Conservation (phyloP, 2,329 filamentous ascomycete species). For the Lachnellula cervina region DNA sequence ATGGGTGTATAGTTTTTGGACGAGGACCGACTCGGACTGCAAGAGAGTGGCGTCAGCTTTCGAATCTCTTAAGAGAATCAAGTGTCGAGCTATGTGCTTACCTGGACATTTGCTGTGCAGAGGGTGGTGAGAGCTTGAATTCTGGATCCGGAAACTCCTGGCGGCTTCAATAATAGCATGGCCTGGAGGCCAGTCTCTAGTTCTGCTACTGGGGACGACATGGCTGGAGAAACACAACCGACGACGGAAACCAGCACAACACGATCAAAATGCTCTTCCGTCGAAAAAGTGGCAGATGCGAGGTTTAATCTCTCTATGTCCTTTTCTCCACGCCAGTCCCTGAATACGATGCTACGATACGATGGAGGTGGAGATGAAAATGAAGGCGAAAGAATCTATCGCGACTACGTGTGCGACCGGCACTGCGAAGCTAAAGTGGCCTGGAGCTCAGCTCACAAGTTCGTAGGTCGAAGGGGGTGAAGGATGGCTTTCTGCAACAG, state of each 20-base stretch:
- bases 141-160: constrained; percentile 89
- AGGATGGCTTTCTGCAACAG: background rate
- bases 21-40: constrained; percentile 88
- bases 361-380: constrained; percentile 19
- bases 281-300: constrained; percentile 11
- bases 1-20: constrained; percentile 94
- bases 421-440: background rate
- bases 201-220: constrained; percentile 84
- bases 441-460: background rate
- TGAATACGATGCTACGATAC: constrained; percentile 28
- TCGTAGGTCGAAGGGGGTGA: background rate
- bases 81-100: constrained; percentile 42
- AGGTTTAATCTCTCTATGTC: constrained; percentile 22
- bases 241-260: constrained; percentile 4
- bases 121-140: constrained; percentile 82
- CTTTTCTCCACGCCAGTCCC: constrained; percentile 14
- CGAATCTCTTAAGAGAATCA: background rate
- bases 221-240: constrained; percentile 34
- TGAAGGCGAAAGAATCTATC: constrained; percentile 11
- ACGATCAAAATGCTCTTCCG: constrained; percentile 2
- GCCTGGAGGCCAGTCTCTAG: constrained; percentile 86
- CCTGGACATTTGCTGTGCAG: constrained; percentile 86
- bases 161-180: constrained; percentile 86
- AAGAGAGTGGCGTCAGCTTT: constrained; percentile 14
- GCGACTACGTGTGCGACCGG: constrained; percentile 22